These are phyloP conservation scores for Liquidambar formosana DNA, from an alignment of 164 flowering plant species.

Conservation along the genomic window DNA sequence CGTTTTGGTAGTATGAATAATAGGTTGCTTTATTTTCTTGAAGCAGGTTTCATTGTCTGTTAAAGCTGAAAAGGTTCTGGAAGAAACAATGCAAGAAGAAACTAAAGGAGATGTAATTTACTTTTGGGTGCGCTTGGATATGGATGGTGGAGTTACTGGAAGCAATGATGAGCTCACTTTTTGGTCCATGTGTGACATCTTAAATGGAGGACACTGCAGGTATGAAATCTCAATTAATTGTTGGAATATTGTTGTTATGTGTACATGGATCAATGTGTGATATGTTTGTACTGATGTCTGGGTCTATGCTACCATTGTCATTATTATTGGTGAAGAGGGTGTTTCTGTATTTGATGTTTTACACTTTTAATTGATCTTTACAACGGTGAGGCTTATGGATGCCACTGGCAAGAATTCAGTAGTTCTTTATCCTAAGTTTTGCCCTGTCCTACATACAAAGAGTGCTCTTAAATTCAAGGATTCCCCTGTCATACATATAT, in stretches of 20 bases:
- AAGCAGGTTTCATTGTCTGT: conserved; percentile 72
- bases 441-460: background rate
- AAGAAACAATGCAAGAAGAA: conserved; percentile 56
- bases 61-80: conserved; percentile 72
- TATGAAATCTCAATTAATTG: conserved; percentile 10
- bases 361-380: background rate
- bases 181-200: conserved; percentile 56
- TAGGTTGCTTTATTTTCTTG: conserved; percentile 1
- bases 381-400: no score
- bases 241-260: background rate
- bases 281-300: no score
- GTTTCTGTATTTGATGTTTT: background rate
- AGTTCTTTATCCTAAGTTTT: background rate
- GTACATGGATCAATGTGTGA: no score
- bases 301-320: no score
- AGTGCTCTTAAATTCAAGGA: no score
- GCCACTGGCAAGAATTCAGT: background rate
- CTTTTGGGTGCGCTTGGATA: conserved; percentile 72
- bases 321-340: no score
- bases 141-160: conserved; percentile 40
- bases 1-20: background rate
- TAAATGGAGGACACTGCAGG: conserved; percentile 79
- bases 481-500: no score
- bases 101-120: conserved; percentile 76
- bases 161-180: conserved; percentile 52